Conservation (phyloP, 257 asterid species). For the Handroanthus guayacan region DNA sequence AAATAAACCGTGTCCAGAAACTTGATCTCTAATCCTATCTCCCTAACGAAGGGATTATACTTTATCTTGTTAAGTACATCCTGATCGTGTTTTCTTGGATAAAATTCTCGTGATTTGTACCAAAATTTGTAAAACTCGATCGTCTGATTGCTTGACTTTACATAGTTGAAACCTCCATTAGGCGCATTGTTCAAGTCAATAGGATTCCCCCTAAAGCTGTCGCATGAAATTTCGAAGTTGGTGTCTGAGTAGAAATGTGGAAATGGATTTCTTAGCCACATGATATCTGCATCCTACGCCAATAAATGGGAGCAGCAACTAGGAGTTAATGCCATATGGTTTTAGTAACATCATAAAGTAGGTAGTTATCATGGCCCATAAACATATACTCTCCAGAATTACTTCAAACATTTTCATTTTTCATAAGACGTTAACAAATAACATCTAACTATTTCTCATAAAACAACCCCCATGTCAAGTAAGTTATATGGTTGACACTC, state of each 20-base stretch:
- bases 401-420: too few relatives aligned
- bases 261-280: constrained; percentile 68
- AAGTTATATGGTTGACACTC: background rate
- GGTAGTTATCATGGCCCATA: too few relatives aligned
- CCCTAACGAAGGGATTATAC: constrained; percentile 35
- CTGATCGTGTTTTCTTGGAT: constrained; percentile 55
- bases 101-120: constrained; percentile 44
- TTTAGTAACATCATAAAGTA: too few relatives aligned
- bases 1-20: constrained; percentile 55
- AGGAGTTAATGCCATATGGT: background rate
- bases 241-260: constrained; percentile 49
- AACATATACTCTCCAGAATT: too few relatives aligned
- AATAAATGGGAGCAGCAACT: background rate
- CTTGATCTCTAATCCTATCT: constrained; percentile 53
- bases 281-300: constrained; percentile 61
- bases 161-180: constrained; percentile 61
- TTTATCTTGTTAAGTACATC: constrained; percentile 59
- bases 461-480: background rate
- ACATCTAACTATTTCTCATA: too few relatives aligned
- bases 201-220: constrained; percentile 38
- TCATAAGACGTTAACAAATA: too few relatives aligned
- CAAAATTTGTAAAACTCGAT: constrained; percentile 61
- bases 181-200: constrained; percentile 47
- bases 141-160: constrained; percentile 47
- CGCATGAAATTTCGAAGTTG: constrained; percentile 60